Base-by-base conservation (phyloP, 2,329 filamentous ascomycete genomes). In the Calonectria honghensis region DNA sequence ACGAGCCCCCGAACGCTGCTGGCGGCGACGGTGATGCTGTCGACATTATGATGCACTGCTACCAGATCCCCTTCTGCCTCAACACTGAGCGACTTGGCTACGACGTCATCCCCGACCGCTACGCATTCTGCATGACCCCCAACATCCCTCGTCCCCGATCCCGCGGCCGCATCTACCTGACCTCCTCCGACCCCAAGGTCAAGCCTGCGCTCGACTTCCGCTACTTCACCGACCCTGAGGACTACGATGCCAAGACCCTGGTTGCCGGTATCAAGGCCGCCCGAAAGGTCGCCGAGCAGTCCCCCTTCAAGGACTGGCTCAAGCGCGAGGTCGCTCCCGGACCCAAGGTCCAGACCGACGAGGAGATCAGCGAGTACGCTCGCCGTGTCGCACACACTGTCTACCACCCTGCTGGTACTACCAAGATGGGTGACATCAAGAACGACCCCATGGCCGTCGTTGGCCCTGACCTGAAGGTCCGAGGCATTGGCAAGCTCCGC, bases 31-130 rank as follows among this genome's bases (percentile, higher is more conserved):
- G 94, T 68, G 91, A 94, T 75, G 93, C 94, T 70, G 94, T 94
- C 77, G 96, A 98, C 82, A 87, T 97, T 81, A 98, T 98, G 96
- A 97, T 97, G 94, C 95, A 98, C 88, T 98, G 95, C 90, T 98
- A 98, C 88, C 96, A 98, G 86, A 97, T 98, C 79, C 95, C 95
- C 69, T 98, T 98, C 87, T 94, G 93, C 76, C 91, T 96, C 79
- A 98, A 98, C 90, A 98, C 95, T 1, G 87, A 90, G 70, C 93
- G 94, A 51, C 90, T 98, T 14, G 95, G 95, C 78, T 98, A 93
- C 82, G 89, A 88, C 52, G 83, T 85, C 73, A 82, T 90, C 75
- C 80, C 90, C 75, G 92, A 96, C 78, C 94, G 93, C 75, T 94
- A 96, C 81, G 95, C 95, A 68, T 97, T 97, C 89, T 97, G 95